Evolutionary conservation across 805 yeast genomes (phyloP), one percentile per base, ranked within the genome.

Genomic region (Blastobotrys peoriensis): DNA sequence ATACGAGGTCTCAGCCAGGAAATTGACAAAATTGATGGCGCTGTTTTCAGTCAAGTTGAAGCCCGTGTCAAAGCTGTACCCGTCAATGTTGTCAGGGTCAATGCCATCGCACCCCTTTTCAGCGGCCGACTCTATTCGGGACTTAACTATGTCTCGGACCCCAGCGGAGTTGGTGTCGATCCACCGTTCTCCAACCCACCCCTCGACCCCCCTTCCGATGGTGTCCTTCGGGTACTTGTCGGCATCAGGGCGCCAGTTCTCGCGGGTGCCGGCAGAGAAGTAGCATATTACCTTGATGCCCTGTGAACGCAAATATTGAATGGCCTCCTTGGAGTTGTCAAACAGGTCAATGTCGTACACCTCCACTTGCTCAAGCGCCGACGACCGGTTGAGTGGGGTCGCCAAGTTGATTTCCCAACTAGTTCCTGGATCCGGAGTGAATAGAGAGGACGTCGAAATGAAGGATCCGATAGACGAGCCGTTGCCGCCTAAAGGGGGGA

Each of bases 171-270:
- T 34, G 6, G 50, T 47, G 42, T 62, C 51, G 21, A 62, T 19
- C 65, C 65, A 62, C 37, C 51, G 45, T 42, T 61, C 63, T 6
- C 63, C 64, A 4, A 50, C 38, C 64, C 64, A 61, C 3, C 62
- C 64, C 41, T 55, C 60, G 20, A 62, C 40, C 3, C 46, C 42
- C 4, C 49, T 41, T 2, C 66, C 66, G 30, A 62, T 40, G 45
- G 57, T 65, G 1, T 41, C 16, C 5, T 41, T 16, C 8, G 41
- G 16, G 42, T 60, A 62, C 19, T 50, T 36, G 3, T 33, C 19
- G 5, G 52, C 54, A 37, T 62, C 66, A 10, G 45, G 42, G 17
- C 64, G 47, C 64, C 63, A 60, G 44, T 59, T 43, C 40, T 62
- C 66, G 43, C 56, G 60, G 27, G 58, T 55, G 2, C 66, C 65